Base-by-base conservation (phyloP, 2,329 filamentous ascomycete genomes). In the Cladosporium sp. region DNA sequence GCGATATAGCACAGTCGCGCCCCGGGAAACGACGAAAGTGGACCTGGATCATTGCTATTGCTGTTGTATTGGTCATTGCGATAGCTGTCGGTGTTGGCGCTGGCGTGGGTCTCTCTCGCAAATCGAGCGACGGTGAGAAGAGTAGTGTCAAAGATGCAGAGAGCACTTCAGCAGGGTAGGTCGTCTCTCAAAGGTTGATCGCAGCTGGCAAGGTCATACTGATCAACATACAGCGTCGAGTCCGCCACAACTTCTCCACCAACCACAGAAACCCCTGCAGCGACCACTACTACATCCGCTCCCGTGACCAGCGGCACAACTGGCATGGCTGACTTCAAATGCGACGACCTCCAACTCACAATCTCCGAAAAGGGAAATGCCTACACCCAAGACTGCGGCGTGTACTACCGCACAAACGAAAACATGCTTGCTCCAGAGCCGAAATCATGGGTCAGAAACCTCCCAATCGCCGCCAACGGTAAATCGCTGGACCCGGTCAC, bases 41-140 rank as follows among this genome's bases (percentile, higher is more conserved):
- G 28, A 55, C 32, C 2, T 55, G 52, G 52, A 51, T 24, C 5
- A 11, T 47, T 15, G 41, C 47, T 15, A 30, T 28, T 15, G 41
- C 28, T 24, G n/a, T 49, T 28, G 18, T 61, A 18, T 21, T 59
- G 30, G 59, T 24, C 18, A 24, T 61, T 12, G 59, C 41, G 41
- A 44, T 61, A 21, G 59, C 59, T 34, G 41, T 61, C 32, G 59
- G 59, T 7, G 59, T 61, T 34, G 59, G 59, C 59, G 59, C 41
- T 21, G 59, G 59, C 14, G 59, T 61, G 14, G 59, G 59, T 21
- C 59, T 61, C 38, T 49, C 24, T 14, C 26, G 41, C 10, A 32
- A 49, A 11, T 55, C 30, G 18, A 55, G 28, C n/a, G n/a, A 18
- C 8, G 18, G 44, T 3, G 36, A 44, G 38, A 41, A 15, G 34